These are phyloP conservation scores for Apostasia ramifera DNA, from an alignment of 106 monocot species.

Conservation along the genomic window DNA sequence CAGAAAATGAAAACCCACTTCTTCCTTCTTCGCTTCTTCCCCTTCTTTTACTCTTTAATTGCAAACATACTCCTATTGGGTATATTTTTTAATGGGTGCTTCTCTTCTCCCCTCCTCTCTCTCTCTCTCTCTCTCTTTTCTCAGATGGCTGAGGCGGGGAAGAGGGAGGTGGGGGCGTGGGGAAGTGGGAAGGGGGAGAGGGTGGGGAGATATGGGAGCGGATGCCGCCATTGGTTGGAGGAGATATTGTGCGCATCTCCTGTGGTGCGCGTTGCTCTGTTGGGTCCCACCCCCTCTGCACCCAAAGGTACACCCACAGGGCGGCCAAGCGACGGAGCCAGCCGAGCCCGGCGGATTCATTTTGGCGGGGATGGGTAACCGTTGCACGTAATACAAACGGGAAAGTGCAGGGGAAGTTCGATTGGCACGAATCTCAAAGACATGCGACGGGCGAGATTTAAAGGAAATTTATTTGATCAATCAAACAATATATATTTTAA, in stretches of 20 bases:
- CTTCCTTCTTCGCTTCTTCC: background rate
- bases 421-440: too few relatives aligned
- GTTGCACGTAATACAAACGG: too few relatives aligned
- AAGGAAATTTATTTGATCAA: too few relatives aligned
- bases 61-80: too few relatives aligned
- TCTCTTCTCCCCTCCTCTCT: background rate
- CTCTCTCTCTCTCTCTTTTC: background rate
- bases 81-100: background rate
- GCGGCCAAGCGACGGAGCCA: too few relatives aligned
- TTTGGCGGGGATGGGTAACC: too few relatives aligned
- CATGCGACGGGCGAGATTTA: too few relatives aligned
- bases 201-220: constrained; percentile 10
- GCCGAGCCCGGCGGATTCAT: too few relatives aligned
- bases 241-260: background rate
- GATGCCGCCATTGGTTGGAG: constrained; percentile 8
- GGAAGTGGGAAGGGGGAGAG: background rate
- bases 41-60: background rate
- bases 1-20: background rate
- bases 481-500: too few relatives aligned
- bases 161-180: constrained; percentile 9
- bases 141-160: background rate
- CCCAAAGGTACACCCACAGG: too few relatives aligned
- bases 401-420: too few relatives aligned
- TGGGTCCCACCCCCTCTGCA: too few relatives aligned
- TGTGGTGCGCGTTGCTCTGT: background rate